A percentile compares a stretch with the other conserved stretches of the same genome.
Evolutionary conservation across 2,329 filamentous ascomycete species (phyloP).

Genomic region (Stemphylium beticola): DNA sequence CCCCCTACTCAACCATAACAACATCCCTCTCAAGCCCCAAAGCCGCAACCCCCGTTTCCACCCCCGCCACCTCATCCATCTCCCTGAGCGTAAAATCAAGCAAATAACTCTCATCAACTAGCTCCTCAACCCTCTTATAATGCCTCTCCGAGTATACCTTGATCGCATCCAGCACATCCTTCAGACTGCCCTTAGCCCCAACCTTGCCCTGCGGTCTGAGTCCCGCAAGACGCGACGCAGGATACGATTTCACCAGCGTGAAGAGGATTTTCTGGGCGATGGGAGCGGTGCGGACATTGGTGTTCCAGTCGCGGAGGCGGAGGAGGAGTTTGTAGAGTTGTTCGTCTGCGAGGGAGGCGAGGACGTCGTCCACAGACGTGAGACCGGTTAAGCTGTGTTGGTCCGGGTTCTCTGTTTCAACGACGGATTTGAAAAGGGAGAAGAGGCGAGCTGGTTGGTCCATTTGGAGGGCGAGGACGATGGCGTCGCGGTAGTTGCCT

Average conservation of each 20-base stretch:
- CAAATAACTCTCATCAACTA: constrained; percentile 92
- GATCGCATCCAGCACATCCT: constrained; percentile 86
- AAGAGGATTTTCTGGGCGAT: constrained; percentile 86
- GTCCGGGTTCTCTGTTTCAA: constrained; percentile 67
- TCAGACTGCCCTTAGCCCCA: constrained; percentile 58
- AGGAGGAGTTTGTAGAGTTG: constrained; percentile 85
- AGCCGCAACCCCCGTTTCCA: constrained; percentile 33
- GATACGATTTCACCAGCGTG: constrained; percentile 80
- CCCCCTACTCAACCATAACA: constrained; percentile 38
- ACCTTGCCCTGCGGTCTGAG: constrained; percentile 56
- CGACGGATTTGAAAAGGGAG: constrained; percentile 79
- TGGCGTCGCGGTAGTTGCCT: constrained; percentile 89
- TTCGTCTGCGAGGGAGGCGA: constrained; percentile 78
- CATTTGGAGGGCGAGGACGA: constrained; percentile 87
- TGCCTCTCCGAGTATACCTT: constrained; percentile 91
- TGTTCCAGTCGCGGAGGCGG: constrained; percentile 94
- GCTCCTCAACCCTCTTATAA: constrained; percentile 85
- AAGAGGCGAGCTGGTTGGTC: constrained; percentile 92
- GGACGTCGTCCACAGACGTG: constrained; percentile 77
- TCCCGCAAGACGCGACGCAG: constrained; percentile 75
- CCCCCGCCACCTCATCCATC: constrained; percentile 74
- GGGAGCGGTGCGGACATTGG: constrained; percentile 83
- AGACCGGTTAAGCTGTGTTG: constrained; percentile 68
- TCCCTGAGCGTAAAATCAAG: constrained; percentile 91
- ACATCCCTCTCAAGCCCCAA: constrained; percentile 35